Evolutionary conservation across 1,139 yeast genomes (phyloP).

Genomic region (Scheffersomyces titani): DNA sequence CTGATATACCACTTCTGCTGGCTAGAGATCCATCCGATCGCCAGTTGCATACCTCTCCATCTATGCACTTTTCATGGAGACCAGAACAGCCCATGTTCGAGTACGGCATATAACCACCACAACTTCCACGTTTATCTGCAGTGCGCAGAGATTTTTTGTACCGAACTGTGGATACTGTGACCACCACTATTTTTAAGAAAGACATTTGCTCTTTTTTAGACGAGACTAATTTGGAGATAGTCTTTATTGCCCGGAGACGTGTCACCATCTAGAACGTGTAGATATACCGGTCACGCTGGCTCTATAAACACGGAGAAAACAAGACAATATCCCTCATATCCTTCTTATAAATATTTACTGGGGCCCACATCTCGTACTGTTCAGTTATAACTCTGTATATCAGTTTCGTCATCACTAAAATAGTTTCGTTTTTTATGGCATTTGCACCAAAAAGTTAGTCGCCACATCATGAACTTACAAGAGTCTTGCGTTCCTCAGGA

Average conservation of each 20-base stretch:
- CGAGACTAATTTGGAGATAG: neutral
- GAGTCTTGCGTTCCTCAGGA: constrained; percentile 13
- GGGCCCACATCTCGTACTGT: neutral
- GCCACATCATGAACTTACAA: constrained; percentile 12
- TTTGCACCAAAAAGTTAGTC: neutral
- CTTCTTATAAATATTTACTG: neutral
- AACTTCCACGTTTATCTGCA: neutral
- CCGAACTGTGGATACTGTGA: neutral
- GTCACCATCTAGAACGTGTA: neutral
- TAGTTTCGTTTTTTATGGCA: neutral
- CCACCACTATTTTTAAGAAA: neutral
- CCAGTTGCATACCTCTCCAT: neutral
- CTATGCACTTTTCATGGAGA: neutral
- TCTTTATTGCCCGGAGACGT: neutral
- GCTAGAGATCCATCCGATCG: neutral
- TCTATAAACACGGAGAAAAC: neutral
- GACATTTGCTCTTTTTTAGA: neutral
- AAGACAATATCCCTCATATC: neutral
- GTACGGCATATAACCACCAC: neutral
- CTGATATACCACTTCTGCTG: neutral
- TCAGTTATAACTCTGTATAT: neutral
- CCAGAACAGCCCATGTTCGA: neutral
- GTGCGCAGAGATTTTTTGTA: neutral
- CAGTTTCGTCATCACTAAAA: neutral
- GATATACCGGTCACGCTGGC: neutral